These are phyloP conservation scores for Cyberlindnera suaveolens DNA, from an alignment of 805 yeast species.

Conservation along the genomic window DNA sequence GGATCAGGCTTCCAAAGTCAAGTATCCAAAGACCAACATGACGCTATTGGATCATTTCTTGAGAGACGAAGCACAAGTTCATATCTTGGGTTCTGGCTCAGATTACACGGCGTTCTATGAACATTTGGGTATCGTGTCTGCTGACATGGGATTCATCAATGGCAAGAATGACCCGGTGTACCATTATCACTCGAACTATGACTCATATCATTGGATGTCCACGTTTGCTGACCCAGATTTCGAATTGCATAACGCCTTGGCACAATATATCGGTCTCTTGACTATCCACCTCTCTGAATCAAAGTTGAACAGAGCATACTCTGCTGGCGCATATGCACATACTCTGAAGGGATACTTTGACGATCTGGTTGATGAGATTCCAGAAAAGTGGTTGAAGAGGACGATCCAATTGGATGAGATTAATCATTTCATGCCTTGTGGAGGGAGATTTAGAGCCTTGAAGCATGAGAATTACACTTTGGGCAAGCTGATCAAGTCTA, in stretches of 20 bases:
- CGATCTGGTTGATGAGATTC: slow-evolving; percentile 30
- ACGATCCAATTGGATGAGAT: slow-evolving; percentile 10
- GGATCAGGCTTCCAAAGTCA: slow-evolving; percentile 37
- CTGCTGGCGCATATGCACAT: slow-evolving; percentile 31
- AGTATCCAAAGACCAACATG: slow-evolving; percentile 34
- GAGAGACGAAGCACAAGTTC: slow-evolving; percentile 27
- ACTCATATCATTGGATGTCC: slow-evolving; percentile 67
- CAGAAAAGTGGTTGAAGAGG: slow-evolving; percentile 31
- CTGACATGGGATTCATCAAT: slow-evolving; percentile 50
- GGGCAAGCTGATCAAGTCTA: slow-evolving; percentile 24
- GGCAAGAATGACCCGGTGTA: slow-evolving; percentile 50
- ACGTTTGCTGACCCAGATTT: slow-evolving; percentile 58
- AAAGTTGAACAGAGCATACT: slow-evolving; percentile 37
- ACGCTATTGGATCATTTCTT: slow-evolving; percentile 25
- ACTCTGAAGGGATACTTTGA: slow-evolving; percentile 33
- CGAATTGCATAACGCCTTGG: slow-evolving; percentile 48
- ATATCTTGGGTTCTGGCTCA: slow-evolving; percentile 60
- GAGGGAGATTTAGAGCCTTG: slow-evolving; percentile 4
- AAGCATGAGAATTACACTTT: slow-evolving; percentile 16
- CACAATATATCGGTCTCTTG: slow-evolving; percentile 46
- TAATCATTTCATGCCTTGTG: slow-evolving; percentile 8
- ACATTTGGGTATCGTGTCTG: slow-evolving; percentile 53
- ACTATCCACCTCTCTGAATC: slow-evolving; percentile 43
- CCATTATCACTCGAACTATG: slow-evolving; percentile 74
- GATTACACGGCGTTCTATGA: slow-evolving; percentile 61